Conservation (phyloP, 2,329 filamentous ascomycete species). For the Colletotrichum sp. region DNA sequence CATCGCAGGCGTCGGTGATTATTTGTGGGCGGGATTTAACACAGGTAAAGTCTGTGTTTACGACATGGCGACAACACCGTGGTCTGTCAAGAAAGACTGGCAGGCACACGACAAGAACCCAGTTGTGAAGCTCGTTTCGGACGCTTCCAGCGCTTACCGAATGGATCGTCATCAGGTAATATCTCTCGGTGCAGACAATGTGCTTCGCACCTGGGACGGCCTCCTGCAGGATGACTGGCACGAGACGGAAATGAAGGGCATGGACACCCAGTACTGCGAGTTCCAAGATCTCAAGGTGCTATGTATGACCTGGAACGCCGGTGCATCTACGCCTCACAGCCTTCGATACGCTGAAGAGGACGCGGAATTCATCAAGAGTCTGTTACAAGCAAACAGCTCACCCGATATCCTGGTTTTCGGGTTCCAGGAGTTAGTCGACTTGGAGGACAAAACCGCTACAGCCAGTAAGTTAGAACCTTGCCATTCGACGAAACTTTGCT, state of each 20-base stretch:
- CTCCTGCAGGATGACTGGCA: conserved; percentile 93
- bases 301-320: conserved; percentile 96
- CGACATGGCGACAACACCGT: conserved; percentile 81
- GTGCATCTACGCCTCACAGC: conserved; percentile 89
- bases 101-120: conserved; percentile 80
- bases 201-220: conserved; percentile 88
- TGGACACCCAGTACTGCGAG: conserved; percentile 82
- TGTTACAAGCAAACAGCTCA: conserved; percentile 76
- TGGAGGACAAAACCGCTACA: conserved; percentile 96
- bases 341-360: conserved; percentile 75
- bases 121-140: conserved; percentile 77
- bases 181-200: conserved; percentile 86
- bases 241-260: conserved; percentile 85
- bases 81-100: conserved; percentile 95
- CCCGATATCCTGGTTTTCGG: conserved; percentile 95
- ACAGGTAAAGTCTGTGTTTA: conserved; percentile 95
- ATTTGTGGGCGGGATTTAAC: conserved; percentile 93
- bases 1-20: conserved; percentile 78
- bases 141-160: conserved; percentile 84
- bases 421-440: conserved; percentile 97
- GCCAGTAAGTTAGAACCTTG: conserved; percentile 66
- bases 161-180: conserved; percentile 84
- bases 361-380: conserved; percentile 78
- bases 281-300: conserved; percentile 83
- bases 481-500: not conserved